Percentiles rank a stretch among this genome's conserved stretches.
Evolutionary conservation across 2,329 filamentous ascomycete species (phyloP).

Genomic region (Nemania sp.): DNA sequence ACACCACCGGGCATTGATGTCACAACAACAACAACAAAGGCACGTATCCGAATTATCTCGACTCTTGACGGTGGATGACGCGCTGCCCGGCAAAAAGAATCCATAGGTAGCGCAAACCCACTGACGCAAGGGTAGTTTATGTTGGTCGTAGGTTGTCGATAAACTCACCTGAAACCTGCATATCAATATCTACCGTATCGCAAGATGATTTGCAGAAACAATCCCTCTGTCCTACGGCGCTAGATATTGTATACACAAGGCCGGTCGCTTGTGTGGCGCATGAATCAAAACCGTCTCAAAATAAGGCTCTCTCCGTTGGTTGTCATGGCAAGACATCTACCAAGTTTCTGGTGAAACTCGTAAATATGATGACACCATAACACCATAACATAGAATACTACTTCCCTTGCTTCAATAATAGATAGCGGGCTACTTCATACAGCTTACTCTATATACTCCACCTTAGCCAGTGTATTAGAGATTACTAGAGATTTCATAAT

Average conservation of each 20-base stretch:
- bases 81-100: not conserved
- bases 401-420: no score
- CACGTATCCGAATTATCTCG: not conserved
- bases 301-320: no score
- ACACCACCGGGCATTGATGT: not conserved
- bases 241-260: not conserved
- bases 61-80: not conserved
- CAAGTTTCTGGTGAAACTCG: not conserved
- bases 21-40: not conserved
- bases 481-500: no score
- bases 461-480: no score
- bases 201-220: not conserved
- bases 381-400: no score
- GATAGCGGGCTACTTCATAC: no score
- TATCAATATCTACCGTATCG: not conserved
- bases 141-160: no score
- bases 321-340: not conserved
- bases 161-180: not conserved
- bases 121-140: not conserved
- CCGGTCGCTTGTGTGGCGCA: not conserved
- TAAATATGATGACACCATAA: no score
- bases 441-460: no score
- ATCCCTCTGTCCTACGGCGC: not conserved
- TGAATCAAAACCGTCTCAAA: not conserved
- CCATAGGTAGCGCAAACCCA: not conserved